Conservation (phyloP, 306 rosid genomes). For the Dalbergia cultrata region DNA sequence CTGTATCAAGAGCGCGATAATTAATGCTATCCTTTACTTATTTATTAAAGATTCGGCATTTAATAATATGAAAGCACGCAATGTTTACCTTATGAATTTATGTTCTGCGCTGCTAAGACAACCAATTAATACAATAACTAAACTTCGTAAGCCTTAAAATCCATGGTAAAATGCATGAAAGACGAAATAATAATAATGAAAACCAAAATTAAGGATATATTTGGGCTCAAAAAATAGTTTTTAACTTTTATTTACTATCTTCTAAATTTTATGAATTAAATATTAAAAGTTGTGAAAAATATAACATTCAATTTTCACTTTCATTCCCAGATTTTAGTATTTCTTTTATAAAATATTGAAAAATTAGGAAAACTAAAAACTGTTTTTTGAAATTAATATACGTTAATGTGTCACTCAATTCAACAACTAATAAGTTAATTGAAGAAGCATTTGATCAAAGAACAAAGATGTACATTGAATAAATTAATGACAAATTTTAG, state of each 20-base stretch:
- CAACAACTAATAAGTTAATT: background rate
- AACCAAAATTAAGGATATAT: too few species aligned
- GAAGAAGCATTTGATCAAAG: background rate
- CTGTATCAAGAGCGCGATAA: background rate
- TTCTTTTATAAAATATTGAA: too few species aligned
- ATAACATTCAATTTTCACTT: too few species aligned
- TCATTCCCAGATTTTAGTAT: too few species aligned
- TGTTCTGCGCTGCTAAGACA: background rate
- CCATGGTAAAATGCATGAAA: background rate
- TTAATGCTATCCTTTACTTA: constrained; percentile 9
- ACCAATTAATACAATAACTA: background rate
- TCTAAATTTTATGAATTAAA: too few species aligned
- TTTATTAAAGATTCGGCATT: background rate
- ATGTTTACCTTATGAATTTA: constrained; percentile 8
- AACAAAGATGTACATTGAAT: background rate
- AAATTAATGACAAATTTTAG: background rate
- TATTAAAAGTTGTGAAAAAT: too few species aligned
- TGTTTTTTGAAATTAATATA: too few species aligned
- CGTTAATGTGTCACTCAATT: background rate
- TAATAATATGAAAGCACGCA: background rate
- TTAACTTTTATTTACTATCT: too few species aligned
- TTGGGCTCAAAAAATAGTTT: too few species aligned
- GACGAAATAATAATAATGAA: too few species aligned
- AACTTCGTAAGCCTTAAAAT: background rate
- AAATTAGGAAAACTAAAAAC: too few species aligned